Evolutionary conservation across 2,329 filamentous ascomycete genomes (phyloP).

Genomic region (Epichloe hybrida): DNA sequence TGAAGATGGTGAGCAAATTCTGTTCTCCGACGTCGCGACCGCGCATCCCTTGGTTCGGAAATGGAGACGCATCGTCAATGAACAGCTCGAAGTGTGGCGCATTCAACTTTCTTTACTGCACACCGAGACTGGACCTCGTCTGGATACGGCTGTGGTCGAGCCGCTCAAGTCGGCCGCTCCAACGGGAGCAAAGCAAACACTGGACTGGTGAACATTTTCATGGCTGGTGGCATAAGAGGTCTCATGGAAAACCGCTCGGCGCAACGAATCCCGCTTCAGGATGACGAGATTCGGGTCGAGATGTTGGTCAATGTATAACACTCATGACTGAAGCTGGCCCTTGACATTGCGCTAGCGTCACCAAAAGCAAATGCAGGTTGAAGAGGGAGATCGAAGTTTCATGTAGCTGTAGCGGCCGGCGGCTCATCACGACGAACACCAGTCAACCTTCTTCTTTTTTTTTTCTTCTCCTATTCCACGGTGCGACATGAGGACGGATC

Average conservation of each 20-base stretch:
- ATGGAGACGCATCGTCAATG: conserved; percentile 36
- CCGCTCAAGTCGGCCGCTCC: conserved; percentile 12
- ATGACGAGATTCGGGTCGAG: neutral
- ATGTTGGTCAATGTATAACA: neutral
- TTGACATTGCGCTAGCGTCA: neutral
- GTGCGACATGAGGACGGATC: no score
- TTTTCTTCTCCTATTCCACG: neutral
- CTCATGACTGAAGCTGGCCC: neutral
- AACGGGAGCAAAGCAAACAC: conserved; percentile 16
- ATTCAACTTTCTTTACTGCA: conserved; percentile 21
- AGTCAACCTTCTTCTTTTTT: neutral
- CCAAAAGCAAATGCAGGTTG: neutral
- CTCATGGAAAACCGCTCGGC: no score
- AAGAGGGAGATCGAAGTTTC: neutral
- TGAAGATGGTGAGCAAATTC: conserved; percentile 26
- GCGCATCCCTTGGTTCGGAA: conserved; percentile 53
- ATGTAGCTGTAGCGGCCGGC: neutral
- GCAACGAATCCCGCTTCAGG: no score
- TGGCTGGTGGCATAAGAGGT: neutral
- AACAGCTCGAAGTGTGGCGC: conserved; percentile 20
- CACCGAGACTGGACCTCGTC: conserved; percentile 18
- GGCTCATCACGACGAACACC: neutral
- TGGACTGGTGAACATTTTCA: conserved; percentile 24
- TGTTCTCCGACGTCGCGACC: conserved; percentile 49
- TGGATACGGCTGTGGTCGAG: conserved; percentile 16